These are phyloP conservation scores for Backusella tuberculispora DNA, from an alignment of 192 early-diverging fungal genomes.

Conservation along the genomic window DNA sequence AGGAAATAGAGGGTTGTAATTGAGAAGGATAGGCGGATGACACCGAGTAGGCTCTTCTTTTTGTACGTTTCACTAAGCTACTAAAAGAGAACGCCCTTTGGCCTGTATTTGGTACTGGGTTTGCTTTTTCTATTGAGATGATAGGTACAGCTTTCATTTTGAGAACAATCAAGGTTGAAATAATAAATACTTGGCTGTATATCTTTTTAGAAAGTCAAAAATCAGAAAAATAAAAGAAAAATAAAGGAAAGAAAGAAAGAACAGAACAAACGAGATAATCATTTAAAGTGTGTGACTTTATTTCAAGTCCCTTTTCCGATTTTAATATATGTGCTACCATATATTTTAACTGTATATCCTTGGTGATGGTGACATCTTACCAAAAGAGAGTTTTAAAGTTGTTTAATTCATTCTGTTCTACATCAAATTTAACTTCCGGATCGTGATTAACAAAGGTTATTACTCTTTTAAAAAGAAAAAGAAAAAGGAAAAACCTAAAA, in stretches of 20 bases:
- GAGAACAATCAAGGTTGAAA: not conserved
- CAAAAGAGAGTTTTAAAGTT: not conserved
- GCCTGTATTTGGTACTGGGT: not conserved
- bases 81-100: conserved; percentile 26
- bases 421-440: not conserved
- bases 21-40: conserved; percentile 38
- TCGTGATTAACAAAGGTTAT: not conserved
- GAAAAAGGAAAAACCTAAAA: too few species aligned
- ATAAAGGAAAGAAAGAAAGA: too few species aligned
- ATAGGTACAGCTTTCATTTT: not conserved
- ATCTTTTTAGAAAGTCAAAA: too few species aligned
- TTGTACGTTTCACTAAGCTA: conserved; percentile 24
- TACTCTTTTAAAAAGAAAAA: too few species aligned
- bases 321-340: not conserved
- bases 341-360: not conserved
- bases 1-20: conserved; percentile 12
- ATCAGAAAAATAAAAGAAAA: too few species aligned
- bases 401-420: not conserved
- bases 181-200: not conserved
- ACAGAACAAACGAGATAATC: not conserved
- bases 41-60: conserved; percentile 33
- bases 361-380: not conserved
- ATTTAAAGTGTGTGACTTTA: not conserved
- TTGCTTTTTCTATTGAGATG: not conserved
- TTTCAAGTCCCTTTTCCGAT: not conserved